Evolutionary conservation across 371 early-diverging fungal genomes (phyloP).

Genomic region (Nematocida major): DNA sequence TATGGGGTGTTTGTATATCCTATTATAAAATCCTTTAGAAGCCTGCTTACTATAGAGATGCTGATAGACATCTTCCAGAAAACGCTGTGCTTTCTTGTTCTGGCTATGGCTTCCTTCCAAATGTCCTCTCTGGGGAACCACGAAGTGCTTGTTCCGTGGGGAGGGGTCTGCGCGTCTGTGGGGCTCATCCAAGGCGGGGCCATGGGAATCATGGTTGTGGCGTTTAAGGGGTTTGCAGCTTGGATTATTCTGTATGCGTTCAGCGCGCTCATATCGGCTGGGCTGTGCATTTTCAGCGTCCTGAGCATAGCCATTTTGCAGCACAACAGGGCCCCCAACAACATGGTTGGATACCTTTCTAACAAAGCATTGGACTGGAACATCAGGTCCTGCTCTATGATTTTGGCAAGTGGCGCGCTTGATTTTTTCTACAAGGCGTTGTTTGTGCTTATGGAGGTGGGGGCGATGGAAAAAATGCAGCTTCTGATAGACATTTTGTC

Average conservation of each 20-base stretch:
- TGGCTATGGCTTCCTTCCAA: slow-evolving; percentile 9
- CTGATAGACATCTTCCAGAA: slow-evolving; percentile 24
- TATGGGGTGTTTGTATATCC: slow-evolving; percentile 12
- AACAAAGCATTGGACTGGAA: slow-evolving; percentile 7
- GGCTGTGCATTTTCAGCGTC: background rate
- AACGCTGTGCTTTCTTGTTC: background rate
- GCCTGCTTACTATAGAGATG: slow-evolving; percentile 21
- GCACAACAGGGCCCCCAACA: background rate
- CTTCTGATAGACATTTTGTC: slow-evolving; percentile 9
- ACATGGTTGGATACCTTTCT: slow-evolving; percentile 13
- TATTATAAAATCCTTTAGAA: background rate
- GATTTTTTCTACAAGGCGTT: slow-evolving; percentile 9
- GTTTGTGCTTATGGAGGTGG: slow-evolving; percentile 11
- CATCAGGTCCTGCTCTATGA: background rate
- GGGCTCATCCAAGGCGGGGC: background rate
- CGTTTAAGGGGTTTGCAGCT: slow-evolving; percentile 18
- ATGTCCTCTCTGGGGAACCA: background rate
- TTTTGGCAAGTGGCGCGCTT: background rate
- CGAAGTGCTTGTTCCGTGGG: slow-evolving; percentile 24
- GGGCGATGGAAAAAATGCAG: background rate
- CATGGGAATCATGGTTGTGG: background rate
- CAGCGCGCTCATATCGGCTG: background rate
- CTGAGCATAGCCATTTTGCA: background rate
- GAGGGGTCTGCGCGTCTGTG: background rate
- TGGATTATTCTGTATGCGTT: slow-evolving; percentile 31